phyloP scores from a whole-genome alignment of 2,329 filamentous ascomycete species.

The Coniochaeta sp. region DNA sequence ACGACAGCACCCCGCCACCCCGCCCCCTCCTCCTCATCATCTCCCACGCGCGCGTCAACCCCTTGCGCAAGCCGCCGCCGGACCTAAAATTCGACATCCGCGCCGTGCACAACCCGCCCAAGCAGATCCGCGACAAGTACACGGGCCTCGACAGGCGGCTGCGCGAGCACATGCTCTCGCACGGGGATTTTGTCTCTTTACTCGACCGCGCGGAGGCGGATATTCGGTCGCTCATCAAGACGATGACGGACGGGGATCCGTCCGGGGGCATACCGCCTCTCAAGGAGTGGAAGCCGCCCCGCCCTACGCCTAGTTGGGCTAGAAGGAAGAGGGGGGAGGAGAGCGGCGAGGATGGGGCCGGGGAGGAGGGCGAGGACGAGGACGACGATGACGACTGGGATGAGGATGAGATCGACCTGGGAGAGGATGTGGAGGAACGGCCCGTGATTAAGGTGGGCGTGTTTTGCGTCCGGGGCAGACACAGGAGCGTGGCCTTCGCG shows the following conservation, averaged over 20 bases:
- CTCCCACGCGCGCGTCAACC: slow-evolving; percentile 1
- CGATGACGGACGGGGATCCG: not conserved
- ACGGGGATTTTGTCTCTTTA: slow-evolving; percentile 1
- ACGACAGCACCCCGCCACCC: not conserved
- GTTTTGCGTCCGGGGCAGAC: not conserved
- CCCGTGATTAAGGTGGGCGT: not conserved
- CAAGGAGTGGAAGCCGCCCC: not conserved
- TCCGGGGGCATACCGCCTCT: not conserved
- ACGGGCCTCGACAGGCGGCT: slow-evolving; percentile 1
- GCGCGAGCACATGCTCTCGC: not conserved
- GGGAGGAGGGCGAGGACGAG: not conserved
- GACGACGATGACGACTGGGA: not conserved
- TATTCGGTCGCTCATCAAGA: not conserved
- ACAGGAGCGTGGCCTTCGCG: slow-evolving; percentile 1
- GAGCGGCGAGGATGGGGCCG: not conserved
- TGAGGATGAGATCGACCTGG: not conserved
- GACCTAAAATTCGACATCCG: not conserved
- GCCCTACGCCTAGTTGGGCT: not conserved
- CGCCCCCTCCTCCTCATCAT: not conserved
- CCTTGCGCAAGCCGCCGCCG: not conserved
- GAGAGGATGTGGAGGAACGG: not conserved
- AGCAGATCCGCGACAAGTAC: slow-evolving; percentile 3
- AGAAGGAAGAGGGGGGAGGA: not conserved
- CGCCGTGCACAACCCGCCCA: not conserved
- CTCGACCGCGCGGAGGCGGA: not conserved